Conservation (phyloP, 345 rosid genomes). For the Euclidium syriacum region DNA sequence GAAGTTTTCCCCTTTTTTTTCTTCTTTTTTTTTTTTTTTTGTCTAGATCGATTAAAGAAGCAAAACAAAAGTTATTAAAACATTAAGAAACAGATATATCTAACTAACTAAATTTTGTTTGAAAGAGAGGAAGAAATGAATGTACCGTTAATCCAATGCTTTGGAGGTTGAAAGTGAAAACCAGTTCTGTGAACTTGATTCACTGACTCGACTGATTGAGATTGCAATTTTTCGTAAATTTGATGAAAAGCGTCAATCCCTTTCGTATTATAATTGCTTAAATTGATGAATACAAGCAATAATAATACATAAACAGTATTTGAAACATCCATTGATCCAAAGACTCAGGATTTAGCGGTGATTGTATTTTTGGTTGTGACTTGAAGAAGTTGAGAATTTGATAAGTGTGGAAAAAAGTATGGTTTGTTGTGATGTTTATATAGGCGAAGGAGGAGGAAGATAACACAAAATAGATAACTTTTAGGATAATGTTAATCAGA, state of each 20-base stretch:
- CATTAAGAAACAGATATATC: neutral
- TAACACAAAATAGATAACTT: neutral
- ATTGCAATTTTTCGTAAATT: conserved; percentile 40
- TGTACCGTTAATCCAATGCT: conserved; percentile 85
- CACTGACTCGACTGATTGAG: conserved; percentile 27
- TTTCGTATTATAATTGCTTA: conserved; percentile 30
- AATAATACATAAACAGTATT: neutral
- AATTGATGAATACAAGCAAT: conserved; percentile 5
- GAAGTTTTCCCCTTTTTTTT: neutral
- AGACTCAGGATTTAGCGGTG: neutral
- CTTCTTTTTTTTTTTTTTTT: neutral
- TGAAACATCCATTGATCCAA: conserved; percentile 10
- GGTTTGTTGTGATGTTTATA: conserved; percentile 10
- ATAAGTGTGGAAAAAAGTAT: neutral
- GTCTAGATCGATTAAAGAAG: neutral
- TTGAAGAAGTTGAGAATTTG: conserved; percentile 6
- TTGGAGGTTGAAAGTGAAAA: conserved; percentile 82
- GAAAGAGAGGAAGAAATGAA: neutral
- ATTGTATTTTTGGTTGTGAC: neutral
- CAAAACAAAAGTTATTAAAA: neutral
- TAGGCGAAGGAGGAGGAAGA: conserved; percentile 12
- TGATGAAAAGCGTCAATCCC: conserved; percentile 39
- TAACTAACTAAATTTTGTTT: neutral
- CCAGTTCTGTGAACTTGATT: conserved; percentile 47
- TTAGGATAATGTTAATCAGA: conserved; percentile 19